These are phyloP conservation scores for Puccinia hordei DNA, from an alignment of 1,284 basidiomycete species.

Conservation along the genomic window DNA sequence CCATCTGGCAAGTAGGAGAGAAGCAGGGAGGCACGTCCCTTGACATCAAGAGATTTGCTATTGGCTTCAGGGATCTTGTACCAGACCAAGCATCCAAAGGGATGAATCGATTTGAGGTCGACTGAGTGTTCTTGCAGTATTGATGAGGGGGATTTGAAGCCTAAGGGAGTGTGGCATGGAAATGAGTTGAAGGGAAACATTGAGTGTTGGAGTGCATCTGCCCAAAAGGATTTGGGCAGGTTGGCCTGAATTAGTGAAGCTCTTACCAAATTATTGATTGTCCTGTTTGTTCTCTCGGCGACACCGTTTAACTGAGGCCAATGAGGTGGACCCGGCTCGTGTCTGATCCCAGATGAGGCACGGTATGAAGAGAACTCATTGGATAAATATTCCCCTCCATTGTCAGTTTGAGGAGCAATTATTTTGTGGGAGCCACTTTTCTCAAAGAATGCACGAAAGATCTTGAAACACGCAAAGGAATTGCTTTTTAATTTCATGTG, in stretches of 20 bases:
- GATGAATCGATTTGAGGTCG: background rate
- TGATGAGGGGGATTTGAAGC: background rate
- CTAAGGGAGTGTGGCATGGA: slow-evolving; percentile 1
- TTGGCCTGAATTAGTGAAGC: background rate
- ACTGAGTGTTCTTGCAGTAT: background rate
- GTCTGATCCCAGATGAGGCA: background rate
- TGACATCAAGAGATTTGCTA: background rate
- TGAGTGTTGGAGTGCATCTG: background rate
- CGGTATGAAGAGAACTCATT: background rate
- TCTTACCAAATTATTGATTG: background rate
- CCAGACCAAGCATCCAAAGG: slow-evolving; percentile 10
- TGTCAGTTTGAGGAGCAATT: background rate
- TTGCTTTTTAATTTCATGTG: slow-evolving; percentile 24
- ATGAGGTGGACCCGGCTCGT: slow-evolving; percentile 3
- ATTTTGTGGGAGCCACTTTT: slow-evolving; percentile 52
- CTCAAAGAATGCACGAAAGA: slow-evolving; percentile 57
- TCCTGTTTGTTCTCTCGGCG: slow-evolving; percentile 4
- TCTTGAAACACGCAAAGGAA: slow-evolving; percentile 55
- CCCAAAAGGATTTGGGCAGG: background rate
- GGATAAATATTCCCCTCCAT: slow-evolving; percentile 9
- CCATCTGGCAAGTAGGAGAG: background rate
- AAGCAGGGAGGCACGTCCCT: background rate
- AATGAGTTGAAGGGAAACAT: background rate
- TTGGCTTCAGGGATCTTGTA: slow-evolving; percentile 26
- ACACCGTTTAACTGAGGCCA: slow-evolving; percentile 14